Percentiles rank a stretch among this genome's conserved stretches.
These are phyloP conservation scores for Nicotiana noctiflora DNA, from an alignment of 257 asterid genomes.

Conservation along the genomic window DNA sequence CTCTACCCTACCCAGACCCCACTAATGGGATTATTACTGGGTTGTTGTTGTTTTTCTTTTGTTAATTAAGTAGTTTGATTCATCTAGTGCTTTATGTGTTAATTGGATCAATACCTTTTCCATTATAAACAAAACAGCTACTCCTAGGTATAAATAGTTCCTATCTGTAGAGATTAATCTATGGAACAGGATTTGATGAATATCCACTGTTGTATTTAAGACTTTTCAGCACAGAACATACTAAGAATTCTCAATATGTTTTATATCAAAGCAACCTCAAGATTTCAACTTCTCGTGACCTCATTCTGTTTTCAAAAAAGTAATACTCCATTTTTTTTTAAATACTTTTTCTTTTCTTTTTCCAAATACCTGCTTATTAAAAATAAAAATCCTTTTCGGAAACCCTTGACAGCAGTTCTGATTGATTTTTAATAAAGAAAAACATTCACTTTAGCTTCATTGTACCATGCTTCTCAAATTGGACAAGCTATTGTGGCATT, in stretches of 20 bases:
- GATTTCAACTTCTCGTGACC: neutral
- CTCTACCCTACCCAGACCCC: too few relatives aligned
- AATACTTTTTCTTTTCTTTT: neutral
- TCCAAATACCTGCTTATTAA: neutral
- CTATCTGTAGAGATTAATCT: neutral
- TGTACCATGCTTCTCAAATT: neutral
- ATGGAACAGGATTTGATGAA: neutral
- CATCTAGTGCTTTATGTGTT: neutral
- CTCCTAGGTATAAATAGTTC: neutral
- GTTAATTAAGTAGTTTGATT: neutral
- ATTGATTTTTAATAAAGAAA: neutral
- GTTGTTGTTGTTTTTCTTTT: neutral
- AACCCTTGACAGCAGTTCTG: neutral
- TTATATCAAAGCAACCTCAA: neutral
- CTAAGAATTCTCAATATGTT: neutral
- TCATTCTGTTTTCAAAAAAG: neutral
- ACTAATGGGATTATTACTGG: too few relatives aligned
- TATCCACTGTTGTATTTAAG: neutral
- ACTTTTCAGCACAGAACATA: neutral
- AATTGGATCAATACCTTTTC: neutral
- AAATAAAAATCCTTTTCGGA: neutral
- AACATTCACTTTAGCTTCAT: neutral
- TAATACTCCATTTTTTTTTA: neutral
- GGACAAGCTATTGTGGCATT: neutral
- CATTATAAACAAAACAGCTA: neutral